A percentile compares a stretch with the other conserved stretches of the same genome.
Conservation (phyloP, 441 rosid species). For the Manihot esculenta region DNA sequence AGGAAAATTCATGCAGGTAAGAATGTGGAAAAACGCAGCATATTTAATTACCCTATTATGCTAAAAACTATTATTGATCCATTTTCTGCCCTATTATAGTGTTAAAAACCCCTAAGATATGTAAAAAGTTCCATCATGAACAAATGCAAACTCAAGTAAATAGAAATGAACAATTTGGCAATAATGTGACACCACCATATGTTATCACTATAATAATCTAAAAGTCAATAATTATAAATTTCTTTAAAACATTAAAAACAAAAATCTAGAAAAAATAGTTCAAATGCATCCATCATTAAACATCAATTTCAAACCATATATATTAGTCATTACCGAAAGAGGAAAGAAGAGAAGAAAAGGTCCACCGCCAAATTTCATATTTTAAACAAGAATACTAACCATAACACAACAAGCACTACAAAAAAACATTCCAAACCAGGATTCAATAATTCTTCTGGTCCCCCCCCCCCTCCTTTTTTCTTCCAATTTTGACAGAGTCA, state of each 20-base stretch:
- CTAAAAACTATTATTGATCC: neutral
- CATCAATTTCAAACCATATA: too few relatives aligned
- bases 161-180: neutral
- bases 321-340: too few relatives aligned
- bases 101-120: neutral
- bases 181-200: too few relatives aligned
- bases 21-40: slow-evolving; percentile 1
- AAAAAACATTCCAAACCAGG: neutral
- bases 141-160: neutral
- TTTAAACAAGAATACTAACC: neutral
- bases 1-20: slow-evolving; percentile 14
- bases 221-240: too few relatives aligned
- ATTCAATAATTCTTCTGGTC: neutral
- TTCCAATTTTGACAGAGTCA: neutral
- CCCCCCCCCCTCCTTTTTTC: neutral
- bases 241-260: too few relatives aligned
- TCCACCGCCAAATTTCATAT: neutral
- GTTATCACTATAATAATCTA: too few relatives aligned
- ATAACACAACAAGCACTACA: neutral
- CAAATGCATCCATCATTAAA: too few relatives aligned
- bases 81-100: neutral
- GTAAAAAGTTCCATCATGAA: neutral
- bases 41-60: neutral
- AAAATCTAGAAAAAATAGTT: too few relatives aligned
- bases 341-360: neutral